Evolutionary conservation across 1,139 yeast species (phyloP), one percentile per base, ranked within the genome.

Genomic region (Kluyveromyces sp.): DNA sequence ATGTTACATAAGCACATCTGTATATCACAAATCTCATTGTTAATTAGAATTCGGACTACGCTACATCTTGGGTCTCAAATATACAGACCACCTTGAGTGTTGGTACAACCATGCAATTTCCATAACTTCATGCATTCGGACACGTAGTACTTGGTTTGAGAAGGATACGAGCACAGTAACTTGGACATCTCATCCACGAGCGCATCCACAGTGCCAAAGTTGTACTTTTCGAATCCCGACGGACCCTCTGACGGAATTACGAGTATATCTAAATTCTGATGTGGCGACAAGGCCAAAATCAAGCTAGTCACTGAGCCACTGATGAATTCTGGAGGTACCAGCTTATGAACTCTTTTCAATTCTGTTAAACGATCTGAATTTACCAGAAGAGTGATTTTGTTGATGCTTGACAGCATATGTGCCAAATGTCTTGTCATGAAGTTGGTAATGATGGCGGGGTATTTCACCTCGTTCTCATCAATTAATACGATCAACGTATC

Each of bases 161-260:
- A 18, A 3, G 41, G 41, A 31, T 38, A 38, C n/a, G 36, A 31
- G 30, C 41, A 38, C 13, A 36, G 35, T 31, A 15, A 31, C 22
- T 17, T 37, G 4, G 29, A 32, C 41, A 44, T 42, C 33, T 39
- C 48, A 48, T 52, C 57, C 33, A 60, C 52, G 34, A 63, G 40
- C 12, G 52, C 52, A 31, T 57, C 56, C 52, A 63, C 57, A 3
- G 55, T 46, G 2, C 46, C 47, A 16, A 53, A 30, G 4, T 60
- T 49, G 22, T 61, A 39, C 43, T 61, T 63, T 43, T 62, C 65
- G 46, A 59, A 61, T 8, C 64, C 64, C 2, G 51, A 50, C 2
- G 65, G 66, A 4, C 67, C 67, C 46, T 63, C 67, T 46, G 65
- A 59, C 16, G 64, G 65, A 1, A 54, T 58, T 8, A 59, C 40